These are phyloP conservation scores for Nigrospora oryzae DNA, from an alignment of 2,329 filamentous ascomycete species.

Conservation along the genomic window DNA sequence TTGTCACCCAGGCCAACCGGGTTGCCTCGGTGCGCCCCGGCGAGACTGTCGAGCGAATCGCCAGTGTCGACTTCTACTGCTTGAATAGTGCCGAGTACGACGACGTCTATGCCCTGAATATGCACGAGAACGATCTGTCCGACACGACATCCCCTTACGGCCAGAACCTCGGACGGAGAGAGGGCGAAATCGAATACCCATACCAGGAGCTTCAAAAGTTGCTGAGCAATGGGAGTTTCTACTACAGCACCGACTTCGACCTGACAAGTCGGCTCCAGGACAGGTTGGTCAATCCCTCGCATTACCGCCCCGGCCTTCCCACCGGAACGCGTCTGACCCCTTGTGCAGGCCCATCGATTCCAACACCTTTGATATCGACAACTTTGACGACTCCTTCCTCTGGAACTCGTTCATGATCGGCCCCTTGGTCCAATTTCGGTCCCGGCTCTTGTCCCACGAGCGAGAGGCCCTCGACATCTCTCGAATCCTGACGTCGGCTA, in stretches of 20 bases:
- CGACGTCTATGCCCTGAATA: conserved; percentile 53
- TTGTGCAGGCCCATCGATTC: conserved; percentile 59
- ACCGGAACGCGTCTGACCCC: too few relatives aligned
- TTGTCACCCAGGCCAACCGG: conserved; percentile 70
- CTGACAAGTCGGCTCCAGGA: conserved; percentile 89
- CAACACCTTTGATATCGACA: conserved; percentile 80
- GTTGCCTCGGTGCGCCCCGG: conserved; percentile 79
- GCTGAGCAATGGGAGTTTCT: conserved; percentile 87
- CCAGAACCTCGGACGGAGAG: conserved; percentile 52
- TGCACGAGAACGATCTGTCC: conserved; percentile 37
- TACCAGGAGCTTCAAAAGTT: conserved; percentile 88
- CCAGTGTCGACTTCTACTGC: conserved; percentile 86
- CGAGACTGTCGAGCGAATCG: conserved; percentile 83
- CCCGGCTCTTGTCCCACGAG: conserved; percentile 66
- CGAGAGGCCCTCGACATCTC: conserved; percentile 76
- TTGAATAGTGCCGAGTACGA: conserved; percentile 83
- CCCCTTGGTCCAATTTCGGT: conserved; percentile 82
- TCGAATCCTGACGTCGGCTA: conserved; percentile 83
- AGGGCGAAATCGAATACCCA: conserved; percentile 72
- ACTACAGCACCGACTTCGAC: conserved; percentile 98
- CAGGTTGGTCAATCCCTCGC: conserved; percentile 38
- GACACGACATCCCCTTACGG: conserved; percentile 40
- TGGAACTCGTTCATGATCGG: conserved; percentile 99
- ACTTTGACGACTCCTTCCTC: conserved; percentile 82
- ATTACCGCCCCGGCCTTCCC: too few relatives aligned